Conservation (phyloP, 176 grass and related monocot genomes). For the Bothriochloa decipiens region DNA sequence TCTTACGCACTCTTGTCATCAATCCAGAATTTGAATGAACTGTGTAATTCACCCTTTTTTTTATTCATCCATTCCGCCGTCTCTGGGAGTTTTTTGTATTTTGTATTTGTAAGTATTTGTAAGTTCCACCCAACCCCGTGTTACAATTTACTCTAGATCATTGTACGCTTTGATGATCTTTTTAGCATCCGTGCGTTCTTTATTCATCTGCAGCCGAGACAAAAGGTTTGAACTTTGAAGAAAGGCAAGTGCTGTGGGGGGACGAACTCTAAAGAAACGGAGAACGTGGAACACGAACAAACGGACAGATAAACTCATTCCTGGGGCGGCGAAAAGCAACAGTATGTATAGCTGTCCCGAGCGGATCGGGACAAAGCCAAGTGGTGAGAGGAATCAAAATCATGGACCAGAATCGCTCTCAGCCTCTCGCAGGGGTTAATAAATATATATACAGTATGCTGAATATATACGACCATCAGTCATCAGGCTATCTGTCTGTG, state of each 20-base stretch:
- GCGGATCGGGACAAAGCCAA: slow-evolving; percentile 14
- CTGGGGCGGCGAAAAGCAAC: background rate
- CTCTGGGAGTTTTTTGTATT: too few species aligned
- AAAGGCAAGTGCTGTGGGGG: background rate
- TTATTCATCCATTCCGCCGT: background rate
- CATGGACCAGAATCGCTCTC: background rate
- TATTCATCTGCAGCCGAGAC: background rate
- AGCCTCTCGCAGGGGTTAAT: background rate
- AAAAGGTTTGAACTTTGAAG: background rate
- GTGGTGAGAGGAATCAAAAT: slow-evolving; percentile 27
- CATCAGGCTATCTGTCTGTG: too few species aligned
- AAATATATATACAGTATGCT: too few species aligned
- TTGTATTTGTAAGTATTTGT: too few species aligned
- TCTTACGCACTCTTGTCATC: background rate
- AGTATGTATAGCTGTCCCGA: background rate
- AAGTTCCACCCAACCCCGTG: slow-evolving; percentile 7
- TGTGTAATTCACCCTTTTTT: rapidly evolving
- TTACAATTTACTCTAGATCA: background rate
- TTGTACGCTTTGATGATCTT: background rate
- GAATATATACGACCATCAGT: too few species aligned
- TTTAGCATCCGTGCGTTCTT: background rate
- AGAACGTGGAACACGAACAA: background rate
- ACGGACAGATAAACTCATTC: background rate
- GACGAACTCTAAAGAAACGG: background rate
- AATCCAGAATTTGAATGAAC: background rate